A percentile compares a stretch with the other conserved stretches of the same genome.
Conservation (phyloP, 2,329 filamentous ascomycete genomes). For the Colletotrichum eremochloae region DNA sequence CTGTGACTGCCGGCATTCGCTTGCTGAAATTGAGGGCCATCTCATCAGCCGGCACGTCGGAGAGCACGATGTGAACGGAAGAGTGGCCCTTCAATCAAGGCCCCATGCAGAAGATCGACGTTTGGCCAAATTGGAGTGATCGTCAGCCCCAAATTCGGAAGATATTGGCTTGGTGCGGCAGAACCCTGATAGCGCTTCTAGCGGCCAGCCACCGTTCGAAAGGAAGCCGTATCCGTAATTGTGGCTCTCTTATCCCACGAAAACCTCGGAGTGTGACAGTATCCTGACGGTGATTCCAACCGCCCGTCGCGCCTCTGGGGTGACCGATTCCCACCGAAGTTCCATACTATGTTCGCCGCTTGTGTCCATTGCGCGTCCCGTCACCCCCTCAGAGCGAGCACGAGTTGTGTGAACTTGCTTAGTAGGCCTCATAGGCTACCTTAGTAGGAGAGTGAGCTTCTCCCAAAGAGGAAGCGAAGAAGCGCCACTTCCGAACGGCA, state of each 20-base stretch:
- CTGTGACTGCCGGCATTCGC: slow-evolving; percentile 25
- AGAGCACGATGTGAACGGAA: slow-evolving; percentile 2
- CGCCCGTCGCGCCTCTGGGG: background rate
- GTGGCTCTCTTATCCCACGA: background rate
- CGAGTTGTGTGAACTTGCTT: background rate
- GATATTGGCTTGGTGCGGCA: slow-evolving; percentile 15
- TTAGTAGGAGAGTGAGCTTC: background rate
- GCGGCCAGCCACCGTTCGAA: slow-evolving; percentile 13
- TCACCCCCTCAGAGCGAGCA: background rate
- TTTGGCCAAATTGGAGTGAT: slow-evolving; percentile 25
- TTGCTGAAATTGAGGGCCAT: slow-evolving; percentile 5
- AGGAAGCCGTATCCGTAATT: background rate
- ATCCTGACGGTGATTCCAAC: background rate
- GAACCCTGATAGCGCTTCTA: slow-evolving; percentile 19
- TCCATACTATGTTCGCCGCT: background rate
- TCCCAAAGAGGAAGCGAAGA: background rate
- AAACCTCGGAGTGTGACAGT: background rate
- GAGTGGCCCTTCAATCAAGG: background rate
- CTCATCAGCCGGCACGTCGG: background rate
- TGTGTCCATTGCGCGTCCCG: background rate
- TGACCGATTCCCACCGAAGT: background rate
- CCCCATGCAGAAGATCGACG: slow-evolving; percentile 25
- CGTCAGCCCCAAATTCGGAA: slow-evolving; percentile 18
- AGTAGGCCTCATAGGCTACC: no score
- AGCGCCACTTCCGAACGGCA: background rate